Conservation (phyloP, 768 basidiomycete genomes). For the Amanita subjunquillea region DNA sequence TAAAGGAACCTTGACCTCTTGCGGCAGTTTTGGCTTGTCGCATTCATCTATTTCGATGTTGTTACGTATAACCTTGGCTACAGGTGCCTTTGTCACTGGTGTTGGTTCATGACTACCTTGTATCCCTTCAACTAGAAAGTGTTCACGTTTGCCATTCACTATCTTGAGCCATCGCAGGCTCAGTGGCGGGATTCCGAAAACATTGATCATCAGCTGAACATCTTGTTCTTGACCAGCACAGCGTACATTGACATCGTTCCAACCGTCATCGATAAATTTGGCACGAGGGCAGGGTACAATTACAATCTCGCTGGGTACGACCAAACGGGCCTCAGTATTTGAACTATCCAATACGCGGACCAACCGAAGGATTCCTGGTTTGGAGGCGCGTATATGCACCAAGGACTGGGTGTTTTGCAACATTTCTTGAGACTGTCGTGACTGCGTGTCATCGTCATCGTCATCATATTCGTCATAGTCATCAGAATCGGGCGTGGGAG, state of each 20-base stretch:
- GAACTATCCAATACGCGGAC: conserved; percentile 65
- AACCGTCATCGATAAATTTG: conserved; percentile 42
- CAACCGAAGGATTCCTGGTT: conserved; percentile 67
- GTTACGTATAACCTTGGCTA: conserved; percentile 2
- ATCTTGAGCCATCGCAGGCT: conserved; percentile 70
- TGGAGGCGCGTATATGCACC: conserved; percentile 58
- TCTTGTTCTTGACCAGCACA: conserved; percentile 62
- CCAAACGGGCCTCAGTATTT: conserved; percentile 65
- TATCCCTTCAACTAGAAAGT: conserved; percentile 78
- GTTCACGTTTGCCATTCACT: conserved; percentile 54
- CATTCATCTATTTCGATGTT: conserved; percentile 3
- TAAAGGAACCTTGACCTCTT: conserved; percentile 59
- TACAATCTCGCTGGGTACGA: conserved; percentile 49
- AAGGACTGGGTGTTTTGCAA: conserved; percentile 72
- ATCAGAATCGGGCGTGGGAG: conserved; percentile 22
- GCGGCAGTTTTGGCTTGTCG: conserved; percentile 25
- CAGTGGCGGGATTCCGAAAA: conserved; percentile 67
- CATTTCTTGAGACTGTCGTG: conserved; percentile 22
- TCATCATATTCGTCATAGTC: conserved; percentile 68
- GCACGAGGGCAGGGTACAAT: conserved; percentile 80
- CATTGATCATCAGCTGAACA: conserved; percentile 48
- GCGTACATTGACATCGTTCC: conserved; percentile 33
- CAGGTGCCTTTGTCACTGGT: conserved; percentile 12
- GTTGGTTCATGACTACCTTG: conserved; percentile 41
- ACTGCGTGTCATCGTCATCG: conserved; percentile 39